Base-by-base conservation (phyloP, 441 rosid species). In the Adansonia madagascariensis region DNA sequence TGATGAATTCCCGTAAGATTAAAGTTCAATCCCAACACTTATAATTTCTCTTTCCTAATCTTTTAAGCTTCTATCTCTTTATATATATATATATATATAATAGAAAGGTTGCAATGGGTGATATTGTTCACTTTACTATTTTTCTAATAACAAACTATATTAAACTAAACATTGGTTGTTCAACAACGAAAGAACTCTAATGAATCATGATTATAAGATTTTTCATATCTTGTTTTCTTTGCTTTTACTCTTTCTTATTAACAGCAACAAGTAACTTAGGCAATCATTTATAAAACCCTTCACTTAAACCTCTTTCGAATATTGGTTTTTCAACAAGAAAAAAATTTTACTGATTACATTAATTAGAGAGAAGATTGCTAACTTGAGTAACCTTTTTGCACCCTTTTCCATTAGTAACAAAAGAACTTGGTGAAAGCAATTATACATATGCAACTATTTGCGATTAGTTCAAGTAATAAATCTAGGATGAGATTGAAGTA, bases 241-340 rank as follows among this genome's bases (percentile, higher is more conserved):
- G 60, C 60, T 70, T 70, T 15, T 8, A 49, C 44, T 70, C 60
- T 70, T 27, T 70, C 27, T 59, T 24, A 70, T 70, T 27, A 50
- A 22, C 27, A 3, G 22, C 59, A 70, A 70, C 60, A 49, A 14
- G 60, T 70, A 24, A 69, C 43, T 7, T 24, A 27, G 44, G 10
- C 74, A 70, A 50, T 70, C n/a, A 27, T 50, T 12, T 6, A 47
- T 6, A 64, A 24, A 61, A 12, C 41, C n/a, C 0, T 61, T 61
- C 6, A 64, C 3, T 41, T 41, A 3, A 35, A 39, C 20, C 49
- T 41, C 20, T 15, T 3, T 41, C 14, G 8, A 39, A 39, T 2
- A 0, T 35, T 39, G 1, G 14, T 39, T n/a, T 64, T 64, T 39
- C 70, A 15, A 35, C 11, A 46, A 46, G 50, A 47, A 47, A 47